Conservation (phyloP, 2,329 filamentous ascomycete genomes). For the Fusarium dlaminii region DNA sequence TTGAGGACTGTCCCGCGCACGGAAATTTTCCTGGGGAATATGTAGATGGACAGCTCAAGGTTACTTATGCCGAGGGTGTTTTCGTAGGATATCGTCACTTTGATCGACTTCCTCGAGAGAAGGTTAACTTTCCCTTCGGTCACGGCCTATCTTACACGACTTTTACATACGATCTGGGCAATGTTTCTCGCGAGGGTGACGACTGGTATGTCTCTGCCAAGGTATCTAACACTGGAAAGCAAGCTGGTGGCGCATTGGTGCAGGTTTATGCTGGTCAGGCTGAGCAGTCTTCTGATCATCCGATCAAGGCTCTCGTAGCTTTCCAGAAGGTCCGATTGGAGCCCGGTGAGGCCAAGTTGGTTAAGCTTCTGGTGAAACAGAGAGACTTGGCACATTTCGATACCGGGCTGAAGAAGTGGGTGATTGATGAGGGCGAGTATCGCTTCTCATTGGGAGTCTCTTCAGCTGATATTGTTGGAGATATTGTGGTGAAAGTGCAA, state of each 20-base stretch:
- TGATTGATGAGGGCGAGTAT: constrained; percentile 42
- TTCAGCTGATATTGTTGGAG: constrained; percentile 28
- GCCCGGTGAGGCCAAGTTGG: constrained; percentile 27
- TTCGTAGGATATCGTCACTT: constrained; percentile 75
- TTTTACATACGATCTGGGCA: constrained; percentile 63
- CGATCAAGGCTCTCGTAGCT: constrained; percentile 44
- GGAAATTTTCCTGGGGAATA: constrained; percentile 65
- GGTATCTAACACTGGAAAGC: constrained; percentile 66
- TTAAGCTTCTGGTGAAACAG: constrained; percentile 20
- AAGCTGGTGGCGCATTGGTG: constrained; percentile 60
- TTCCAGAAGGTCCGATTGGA: constrained; percentile 44
- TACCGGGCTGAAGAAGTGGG: constrained; percentile 38
- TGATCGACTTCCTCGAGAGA: constrained; percentile 62
- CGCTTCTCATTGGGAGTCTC: constrained; percentile 41
- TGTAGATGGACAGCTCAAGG: constrained; percentile 42
- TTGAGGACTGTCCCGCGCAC: constrained; percentile 71
- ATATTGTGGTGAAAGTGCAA: neutral
- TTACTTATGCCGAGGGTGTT: constrained; percentile 72
- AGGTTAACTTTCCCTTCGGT: constrained; percentile 71
- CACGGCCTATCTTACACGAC: constrained; percentile 73
- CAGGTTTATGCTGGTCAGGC: constrained; percentile 58
- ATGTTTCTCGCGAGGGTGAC: constrained; percentile 46
- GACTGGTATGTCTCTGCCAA: constrained; percentile 59
- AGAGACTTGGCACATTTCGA: constrained; percentile 46
- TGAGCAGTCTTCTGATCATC: constrained; percentile 28